Conservation (phyloP, 345 rosid genomes). For the Eucalyptus shirleyi region DNA sequence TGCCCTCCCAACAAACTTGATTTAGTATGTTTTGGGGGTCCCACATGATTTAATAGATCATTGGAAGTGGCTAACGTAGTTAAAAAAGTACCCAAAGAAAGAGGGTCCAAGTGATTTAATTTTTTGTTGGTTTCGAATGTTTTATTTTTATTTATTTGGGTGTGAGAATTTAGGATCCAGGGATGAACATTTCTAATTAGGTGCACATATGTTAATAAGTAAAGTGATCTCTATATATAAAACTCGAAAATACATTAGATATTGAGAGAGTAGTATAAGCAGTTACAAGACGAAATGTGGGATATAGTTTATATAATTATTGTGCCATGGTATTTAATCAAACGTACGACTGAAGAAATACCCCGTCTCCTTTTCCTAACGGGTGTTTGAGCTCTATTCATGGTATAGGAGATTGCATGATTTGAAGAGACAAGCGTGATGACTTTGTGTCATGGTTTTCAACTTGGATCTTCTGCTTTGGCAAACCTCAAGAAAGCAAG, state of each 20-base stretch:
- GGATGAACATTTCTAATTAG: neutral
- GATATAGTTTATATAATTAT: neutral
- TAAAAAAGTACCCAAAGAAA: neutral
- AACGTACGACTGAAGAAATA: neutral
- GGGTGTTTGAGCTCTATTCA: neutral
- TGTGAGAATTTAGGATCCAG: neutral
- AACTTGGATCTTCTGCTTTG: neutral
- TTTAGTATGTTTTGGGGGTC: neutral
- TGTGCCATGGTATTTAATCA: neutral
- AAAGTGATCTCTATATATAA: neutral
- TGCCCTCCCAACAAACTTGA: neutral
- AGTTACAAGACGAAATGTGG: rapidly evolving
- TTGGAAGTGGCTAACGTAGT: neutral
- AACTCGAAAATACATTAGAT: rapidly evolving
- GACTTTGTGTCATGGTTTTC: neutral
- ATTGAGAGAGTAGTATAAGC: neutral
- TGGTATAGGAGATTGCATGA: neutral
- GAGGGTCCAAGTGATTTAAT: neutral
- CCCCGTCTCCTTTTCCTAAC: neutral
- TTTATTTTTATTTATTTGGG: neutral
- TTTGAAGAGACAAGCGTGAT: neutral
- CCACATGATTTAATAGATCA: neutral
- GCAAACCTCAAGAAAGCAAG: neutral
- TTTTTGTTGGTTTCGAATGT: neutral
- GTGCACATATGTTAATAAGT: neutral